Percentiles rank a stretch among this genome's conserved stretches.
These are phyloP conservation scores for Magnaporthiopsis rhizophila DNA, from an alignment of 2,329 filamentous ascomycete genomes.

Conservation along the genomic window DNA sequence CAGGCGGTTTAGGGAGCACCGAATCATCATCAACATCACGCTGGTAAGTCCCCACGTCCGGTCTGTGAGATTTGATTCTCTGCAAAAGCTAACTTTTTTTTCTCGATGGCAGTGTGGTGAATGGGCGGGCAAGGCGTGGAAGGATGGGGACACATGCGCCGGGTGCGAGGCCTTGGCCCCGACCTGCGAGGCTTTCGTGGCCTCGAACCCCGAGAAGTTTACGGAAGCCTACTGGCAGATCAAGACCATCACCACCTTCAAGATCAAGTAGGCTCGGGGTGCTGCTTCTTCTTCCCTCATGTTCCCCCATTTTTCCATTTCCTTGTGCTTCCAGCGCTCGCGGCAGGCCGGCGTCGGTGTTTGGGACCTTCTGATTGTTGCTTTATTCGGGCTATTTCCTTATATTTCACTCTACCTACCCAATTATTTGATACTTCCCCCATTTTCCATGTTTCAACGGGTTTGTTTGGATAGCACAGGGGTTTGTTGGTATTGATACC, in stretches of 20 bases:
- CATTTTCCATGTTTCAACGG: background rate
- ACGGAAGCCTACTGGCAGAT: slow-evolving; percentile 69
- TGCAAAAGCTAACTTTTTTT: background rate
- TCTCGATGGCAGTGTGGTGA: slow-evolving; percentile 53
- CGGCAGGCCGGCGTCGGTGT: background rate
- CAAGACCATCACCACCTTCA: slow-evolving; percentile 61
- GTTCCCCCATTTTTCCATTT: background rate
- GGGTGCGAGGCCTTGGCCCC: slow-evolving; percentile 50
- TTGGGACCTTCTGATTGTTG: background rate
- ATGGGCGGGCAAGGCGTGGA: slow-evolving; percentile 67
- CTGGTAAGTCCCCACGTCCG: slow-evolving; percentile 31
- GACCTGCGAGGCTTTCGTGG: slow-evolving; percentile 67
- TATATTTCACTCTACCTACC: background rate
- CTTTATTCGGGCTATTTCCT: background rate
- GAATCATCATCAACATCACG: slow-evolving; percentile 73
- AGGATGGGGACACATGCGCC: slow-evolving; percentile 31
- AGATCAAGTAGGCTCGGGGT: slow-evolving; percentile 13
- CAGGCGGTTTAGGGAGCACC: slow-evolving; percentile 59
- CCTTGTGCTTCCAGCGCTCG: background rate
- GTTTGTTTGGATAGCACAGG: background rate
- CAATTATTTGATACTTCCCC: background rate
- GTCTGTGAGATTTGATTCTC: background rate
- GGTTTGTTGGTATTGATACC: background rate
- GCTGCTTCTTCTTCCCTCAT: background rate
- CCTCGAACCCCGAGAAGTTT: slow-evolving; percentile 62